Evolutionary conservation across 495 filamentous ascomycete genomes (phyloP), one percentile per base, ranked within the genome.

Genomic region (Cercophora samala): DNA sequence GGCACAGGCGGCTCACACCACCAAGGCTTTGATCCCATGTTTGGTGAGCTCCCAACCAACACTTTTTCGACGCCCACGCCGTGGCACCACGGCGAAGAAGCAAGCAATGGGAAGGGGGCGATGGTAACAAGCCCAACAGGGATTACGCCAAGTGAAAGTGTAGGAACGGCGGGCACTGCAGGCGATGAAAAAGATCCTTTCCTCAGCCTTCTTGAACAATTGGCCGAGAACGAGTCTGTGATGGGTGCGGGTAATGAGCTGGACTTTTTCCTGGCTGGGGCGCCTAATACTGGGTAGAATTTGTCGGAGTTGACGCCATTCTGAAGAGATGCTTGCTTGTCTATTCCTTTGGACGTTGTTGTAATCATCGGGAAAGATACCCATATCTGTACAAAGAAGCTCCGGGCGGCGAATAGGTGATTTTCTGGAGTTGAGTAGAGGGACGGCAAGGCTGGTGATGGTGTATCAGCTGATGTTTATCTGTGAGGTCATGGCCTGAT

Each of bases 151-250:
- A 75, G 76, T 13, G 76, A 75, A 2, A 80, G 81, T 64, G 72
- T 76, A 11, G 77, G 66, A 3, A 75, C 78, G 46, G 66, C 60
- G 72, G 76, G 63, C 2, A 63, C 70, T 6, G 15, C 37, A 17
- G 72, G 66, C 15, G 80, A 81, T 51, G 91, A 93, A 65, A 92
- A 90, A 64, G 91, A 94, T 72, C 91, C 91, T 3, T 94, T 94
- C 70, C 72, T 94, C 26, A 90, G 87, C 66, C 73, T 94, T 58
- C 79, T 94, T 46, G 91, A 94, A 73, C 91, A 93, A 78, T 77
- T 94, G 64, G 90, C 90, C 0, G 90, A 93, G 75, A 92, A 91
- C 72, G 91, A 92, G 72, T 82, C 86, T 24, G 68, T 72, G 4
- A 70, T 74, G 58, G 83, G 82, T 4, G 70, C 74, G 15, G 88